Base-by-base conservation (phyloP, 129 eudicot species). In the Tagetes erecta region DNA sequence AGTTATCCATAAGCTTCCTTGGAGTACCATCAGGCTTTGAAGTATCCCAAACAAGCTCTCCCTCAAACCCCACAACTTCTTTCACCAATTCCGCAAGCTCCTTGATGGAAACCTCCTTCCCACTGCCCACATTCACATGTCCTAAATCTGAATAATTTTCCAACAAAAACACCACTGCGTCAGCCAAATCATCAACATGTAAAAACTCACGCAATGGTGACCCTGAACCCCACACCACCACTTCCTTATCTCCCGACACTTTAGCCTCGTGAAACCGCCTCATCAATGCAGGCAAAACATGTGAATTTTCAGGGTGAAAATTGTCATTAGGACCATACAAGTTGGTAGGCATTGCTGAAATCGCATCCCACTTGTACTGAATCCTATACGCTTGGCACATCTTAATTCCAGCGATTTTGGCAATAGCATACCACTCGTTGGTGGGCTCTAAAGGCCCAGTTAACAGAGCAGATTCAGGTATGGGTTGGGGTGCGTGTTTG, bases 161-260 rank as follows among this genome's bases (percentile, higher is more conserved):
- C 92, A 95, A 14, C 86, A 91, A 50, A 70, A 85, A 95, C 51
- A 95, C 91, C 12, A 85, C 82, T 0, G 96, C 86, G 42, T 95
- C 99, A 0, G 99, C 99, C 80, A 95, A 70, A 83, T 95, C 99
- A 70, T 95, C 99, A 8, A 95, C 99, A 41, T 95, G 99, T 70
- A 95, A 72, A 44, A 95, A 95, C 82, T 95, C 99, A 60, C 99
- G 80, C 80, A 95, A 57, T 0, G 99, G 96, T 14, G 84, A 76
- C 50, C 99, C 99, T 4, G 77, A 85, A 44, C 99, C 99, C 99
- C 99, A 95, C 75, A 95, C 99, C 80, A 95, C 96, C 74, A 95
- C 99, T 71, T 80, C 91, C 74, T 85, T 93, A 3, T 75, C 85
- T 0, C 86, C 85, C 1, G 72, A 64, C 6, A 82, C 84, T 72